phyloP scores from a whole-genome alignment of 208 protist genomes.

The Trypanosoma cruzi region DNA sequence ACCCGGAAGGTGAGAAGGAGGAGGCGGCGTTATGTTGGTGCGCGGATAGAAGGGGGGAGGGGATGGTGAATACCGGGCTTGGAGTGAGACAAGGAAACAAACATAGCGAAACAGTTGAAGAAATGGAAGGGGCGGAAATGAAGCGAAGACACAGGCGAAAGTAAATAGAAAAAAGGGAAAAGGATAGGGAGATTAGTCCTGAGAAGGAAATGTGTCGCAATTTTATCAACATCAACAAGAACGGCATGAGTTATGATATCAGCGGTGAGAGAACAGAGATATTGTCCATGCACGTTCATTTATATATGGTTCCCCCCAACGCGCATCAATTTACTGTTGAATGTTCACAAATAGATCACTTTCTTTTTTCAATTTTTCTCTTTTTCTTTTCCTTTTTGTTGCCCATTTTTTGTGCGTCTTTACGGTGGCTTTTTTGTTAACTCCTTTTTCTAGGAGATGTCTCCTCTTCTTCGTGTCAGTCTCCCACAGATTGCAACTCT shows the following conservation, averaged over 20 bases:
- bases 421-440: background rate
- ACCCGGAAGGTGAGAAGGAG: background rate
- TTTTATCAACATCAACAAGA: background rate
- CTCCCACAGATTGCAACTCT: background rate
- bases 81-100: background rate
- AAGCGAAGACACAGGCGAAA: constrained; percentile 16
- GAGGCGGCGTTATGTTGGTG: background rate
- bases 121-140: background rate
- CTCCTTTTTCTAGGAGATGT: background rate
- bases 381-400: no score
- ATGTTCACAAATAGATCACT: no score
- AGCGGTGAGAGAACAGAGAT: background rate
- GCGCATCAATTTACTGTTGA: no score
- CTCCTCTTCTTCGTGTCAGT: background rate
- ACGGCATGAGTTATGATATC: background rate
- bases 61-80: background rate
- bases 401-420: background rate
- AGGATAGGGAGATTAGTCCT: background rate
- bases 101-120: background rate
- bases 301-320: no score
- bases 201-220: background rate
- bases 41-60: background rate
- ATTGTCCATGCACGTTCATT: background rate
- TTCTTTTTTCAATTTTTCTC: no score
- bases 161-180: constrained; percentile 8